Evolutionary conservation across 805 yeast species (phyloP).

Genomic region (Candida rishiriensis): DNA sequence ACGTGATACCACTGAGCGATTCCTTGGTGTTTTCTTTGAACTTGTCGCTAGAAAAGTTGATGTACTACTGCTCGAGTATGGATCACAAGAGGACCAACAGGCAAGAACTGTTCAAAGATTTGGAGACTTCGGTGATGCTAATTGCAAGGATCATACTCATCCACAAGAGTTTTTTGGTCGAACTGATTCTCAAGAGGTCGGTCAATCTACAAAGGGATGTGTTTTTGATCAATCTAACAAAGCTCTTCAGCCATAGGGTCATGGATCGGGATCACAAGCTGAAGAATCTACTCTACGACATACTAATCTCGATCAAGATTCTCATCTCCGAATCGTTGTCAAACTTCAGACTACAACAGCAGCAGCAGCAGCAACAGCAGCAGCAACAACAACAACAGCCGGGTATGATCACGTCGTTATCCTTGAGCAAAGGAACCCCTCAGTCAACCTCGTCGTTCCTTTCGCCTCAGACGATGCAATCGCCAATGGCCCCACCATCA

Average conservation of each 20-base stretch:
- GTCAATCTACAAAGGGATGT: conserved; percentile 37
- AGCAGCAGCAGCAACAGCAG: conserved; percentile 9
- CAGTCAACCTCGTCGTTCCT: conserved; percentile 12
- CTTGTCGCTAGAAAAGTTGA: conserved; percentile 35
- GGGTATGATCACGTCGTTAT: conserved; percentile 11
- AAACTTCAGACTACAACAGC: conserved; percentile 10
- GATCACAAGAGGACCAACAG: conserved; percentile 18
- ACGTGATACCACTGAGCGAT: conserved; percentile 28
- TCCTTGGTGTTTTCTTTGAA: conserved; percentile 38
- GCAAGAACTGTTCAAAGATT: conserved; percentile 12
- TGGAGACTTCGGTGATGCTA: conserved; percentile 38
- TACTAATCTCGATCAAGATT: conserved; percentile 48
- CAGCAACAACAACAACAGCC: conserved; percentile 4
- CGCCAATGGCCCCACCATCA: conserved; percentile 23
- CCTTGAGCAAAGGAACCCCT: conserved; percentile 20
- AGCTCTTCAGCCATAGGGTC: conserved; percentile 39
- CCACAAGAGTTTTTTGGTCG: conserved; percentile 48
- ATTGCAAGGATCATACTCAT: conserved; percentile 53
- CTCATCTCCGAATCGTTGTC: conserved; percentile 27
- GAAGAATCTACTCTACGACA: conserved; percentile 54
- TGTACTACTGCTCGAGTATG: conserved; percentile 24
- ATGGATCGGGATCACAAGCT: conserved; percentile 44
- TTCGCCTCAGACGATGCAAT: conserved; percentile 20
- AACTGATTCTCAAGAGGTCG: conserved; percentile 39
- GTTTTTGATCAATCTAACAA: conserved; percentile 44